Evolutionary conservation across 2,329 filamentous ascomycete species (phyloP), one percentile per base, ranked within the genome.

Genomic region (Pseudonectria buxi): DNA sequence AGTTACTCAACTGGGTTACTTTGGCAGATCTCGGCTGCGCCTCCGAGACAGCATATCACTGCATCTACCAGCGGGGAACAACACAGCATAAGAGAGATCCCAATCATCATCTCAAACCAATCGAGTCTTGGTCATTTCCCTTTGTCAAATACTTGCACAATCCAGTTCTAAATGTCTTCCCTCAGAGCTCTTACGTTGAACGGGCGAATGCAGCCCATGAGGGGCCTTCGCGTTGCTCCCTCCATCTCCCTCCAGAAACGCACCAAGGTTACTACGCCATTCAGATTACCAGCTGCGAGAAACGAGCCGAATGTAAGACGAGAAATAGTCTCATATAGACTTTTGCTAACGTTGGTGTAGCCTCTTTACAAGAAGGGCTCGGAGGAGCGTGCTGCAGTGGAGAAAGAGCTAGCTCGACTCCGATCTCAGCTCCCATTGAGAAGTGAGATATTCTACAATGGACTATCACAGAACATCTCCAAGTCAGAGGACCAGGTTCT

Each of bases 231-330:
- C 10, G 32, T 37, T 36, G 28, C 37, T 14, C 24, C 40, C 9
- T 32, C 36, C 11, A 26, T 51, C 30, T 24, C 40, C 10, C 15
- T 46, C 4, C 53, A 55, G 39, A 45, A 22, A 30, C 44, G 55
- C 25, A 39, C 40, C 26, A 52, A 54, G 16, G 42, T 50, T 0
- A 58, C 51, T 7, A 36, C 47, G 3, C 57, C 57, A 4, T 60
- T 60, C 41, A 48, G 49, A 13, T 35, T 60, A 6, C 57, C 57
- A 3, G 53, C 45, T 18, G 44, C 53, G 27, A 46, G 55, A 24
- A 59, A 60, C 30, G 57, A 60, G 44, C 54, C 54, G 26, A 60
- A 58, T 35, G 56, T 58, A 16, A 40, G 54, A 37, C 4, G 3
- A 12, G 9, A 22, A 3, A 7, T 5, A 27, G 6, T 10, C 25